Evolutionary conservation across 2,329 filamentous ascomycete species (phyloP).

Genomic region (Penicillium oxalicum): DNA sequence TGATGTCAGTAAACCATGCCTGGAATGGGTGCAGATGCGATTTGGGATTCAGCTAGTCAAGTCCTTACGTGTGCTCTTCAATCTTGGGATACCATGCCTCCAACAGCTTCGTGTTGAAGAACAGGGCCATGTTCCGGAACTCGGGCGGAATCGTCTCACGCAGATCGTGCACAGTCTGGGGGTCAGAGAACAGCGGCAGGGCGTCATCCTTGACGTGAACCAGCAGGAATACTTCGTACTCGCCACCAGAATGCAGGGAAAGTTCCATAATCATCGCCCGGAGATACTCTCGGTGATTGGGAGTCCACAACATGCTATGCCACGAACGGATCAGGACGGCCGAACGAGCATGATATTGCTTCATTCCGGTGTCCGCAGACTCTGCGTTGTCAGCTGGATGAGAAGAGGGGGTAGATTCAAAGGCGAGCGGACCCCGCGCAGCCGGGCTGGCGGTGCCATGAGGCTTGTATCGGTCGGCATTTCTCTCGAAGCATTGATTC

Average conservation of each 20-base stretch:
- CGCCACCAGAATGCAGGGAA: constrained; percentile 64
- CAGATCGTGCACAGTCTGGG: constrained; percentile 58
- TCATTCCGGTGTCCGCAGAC: neutral
- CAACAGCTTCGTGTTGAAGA: constrained; percentile 28
- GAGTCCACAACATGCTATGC: constrained; percentile 71
- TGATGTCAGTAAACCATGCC: constrained; percentile 3
- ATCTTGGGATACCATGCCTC: constrained; percentile 27
- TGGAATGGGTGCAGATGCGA: too few relatives aligned
- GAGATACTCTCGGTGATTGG: constrained; percentile 75
- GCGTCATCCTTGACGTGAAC: constrained; percentile 71
- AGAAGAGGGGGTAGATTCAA: constrained; percentile 13
- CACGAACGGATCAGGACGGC: constrained; percentile 78
- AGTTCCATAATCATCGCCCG: constrained; percentile 79
- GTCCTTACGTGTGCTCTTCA: constrained; percentile 20
- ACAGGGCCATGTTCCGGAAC: constrained; percentile 32
- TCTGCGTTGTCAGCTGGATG: constrained; percentile 6
- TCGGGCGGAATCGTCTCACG: constrained; percentile 26
- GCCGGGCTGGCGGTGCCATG: constrained; percentile 15
- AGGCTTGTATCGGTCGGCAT: constrained; percentile 57
- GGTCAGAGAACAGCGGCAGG: constrained; percentile 67
- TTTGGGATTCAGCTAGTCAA: too few relatives aligned
- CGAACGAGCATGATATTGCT: constrained; percentile 47
- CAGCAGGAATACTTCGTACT: constrained; percentile 71
- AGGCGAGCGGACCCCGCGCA: constrained; percentile 11
- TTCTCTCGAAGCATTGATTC: constrained; percentile 58